These are phyloP conservation scores for Hypoxylon rubiginosum DNA, from an alignment of 2,329 filamentous ascomycete species.

Conservation along the genomic window DNA sequence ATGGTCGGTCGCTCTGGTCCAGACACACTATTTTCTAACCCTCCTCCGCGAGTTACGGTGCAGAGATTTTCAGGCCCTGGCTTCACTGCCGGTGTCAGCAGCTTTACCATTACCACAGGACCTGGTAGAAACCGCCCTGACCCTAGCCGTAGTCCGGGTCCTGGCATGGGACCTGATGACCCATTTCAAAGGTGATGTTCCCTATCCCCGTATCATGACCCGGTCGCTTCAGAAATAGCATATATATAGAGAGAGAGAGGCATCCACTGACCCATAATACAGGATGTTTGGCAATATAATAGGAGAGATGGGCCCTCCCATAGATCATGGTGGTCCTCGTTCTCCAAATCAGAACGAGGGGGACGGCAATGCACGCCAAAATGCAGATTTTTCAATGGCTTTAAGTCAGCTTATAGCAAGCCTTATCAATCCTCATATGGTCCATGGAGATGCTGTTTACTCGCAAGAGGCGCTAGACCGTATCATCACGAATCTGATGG, in stretches of 20 bases:
- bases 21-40: slow-evolving; percentile 43
- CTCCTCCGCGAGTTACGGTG: slow-evolving; percentile 44
- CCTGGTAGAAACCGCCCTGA: slow-evolving; percentile 40
- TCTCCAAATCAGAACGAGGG: slow-evolving; percentile 40
- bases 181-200: slow-evolving; percentile 64
- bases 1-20: slow-evolving; percentile 46
- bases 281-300: slow-evolving; percentile 65
- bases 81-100: slow-evolving; percentile 58
- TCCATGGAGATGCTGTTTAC: slow-evolving; percentile 85
- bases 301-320: slow-evolving; percentile 55
- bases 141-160: slow-evolving; percentile 46
- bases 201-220: slow-evolving; percentile 8
- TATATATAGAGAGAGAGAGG: background rate
- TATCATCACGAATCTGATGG: slow-evolving; percentile 90
- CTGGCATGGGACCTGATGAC: slow-evolving; percentile 50
- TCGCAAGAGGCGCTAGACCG: slow-evolving; percentile 91
- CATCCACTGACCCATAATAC: slow-evolving; percentile 52
- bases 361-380: slow-evolving; percentile 41
- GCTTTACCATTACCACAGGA: slow-evolving; percentile 63
- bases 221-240: background rate
- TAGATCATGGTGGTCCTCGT: slow-evolving; percentile 43
- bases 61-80: slow-evolving; percentile 56
- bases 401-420: slow-evolving; percentile 67
- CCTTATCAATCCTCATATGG: slow-evolving; percentile 66
- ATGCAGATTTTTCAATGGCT: slow-evolving; percentile 53